These are phyloP conservation scores for Strobilomyces confusus DNA, from an alignment of 768 basidiomycete genomes.

Conservation along the genomic window DNA sequence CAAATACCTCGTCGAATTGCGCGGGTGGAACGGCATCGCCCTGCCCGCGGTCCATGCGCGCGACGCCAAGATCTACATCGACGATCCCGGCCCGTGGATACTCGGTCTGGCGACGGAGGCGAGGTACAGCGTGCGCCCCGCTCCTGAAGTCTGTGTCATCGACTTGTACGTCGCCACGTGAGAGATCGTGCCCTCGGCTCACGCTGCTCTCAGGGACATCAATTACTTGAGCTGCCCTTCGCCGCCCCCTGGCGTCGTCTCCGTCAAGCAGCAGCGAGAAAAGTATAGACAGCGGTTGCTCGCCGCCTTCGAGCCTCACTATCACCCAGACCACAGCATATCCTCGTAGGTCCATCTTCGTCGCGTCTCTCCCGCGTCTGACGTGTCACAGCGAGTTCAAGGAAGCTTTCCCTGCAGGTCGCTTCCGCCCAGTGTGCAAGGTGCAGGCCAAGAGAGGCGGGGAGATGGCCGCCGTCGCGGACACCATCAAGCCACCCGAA, in stretches of 20 bases:
- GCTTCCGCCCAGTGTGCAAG: slow-evolving; percentile 88
- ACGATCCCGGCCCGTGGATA: slow-evolving; percentile 97
- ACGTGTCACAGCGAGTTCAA: slow-evolving; percentile 71
- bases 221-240: slow-evolving; percentile 81
- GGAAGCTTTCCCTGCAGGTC: slow-evolving; percentile 89
- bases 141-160: slow-evolving; percentile 81
- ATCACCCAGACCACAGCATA: slow-evolving; percentile 84
- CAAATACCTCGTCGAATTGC: slow-evolving; percentile 87
- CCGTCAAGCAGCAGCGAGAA: slow-evolving; percentile 75
- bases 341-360: slow-evolving; percentile 46
- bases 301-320: slow-evolving; percentile 78
- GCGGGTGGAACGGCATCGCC: slow-evolving; percentile 90
- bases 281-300: slow-evolving; percentile 72
- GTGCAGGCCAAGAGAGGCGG: slow-evolving; percentile 82
- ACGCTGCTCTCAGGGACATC: slow-evolving; percentile 53
- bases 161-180: slow-evolving; percentile 59
- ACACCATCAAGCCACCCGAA: slow-evolving; percentile 83
- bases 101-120: slow-evolving; percentile 86
- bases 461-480: slow-evolving; percentile 77
- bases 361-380: not conserved
- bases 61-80: slow-evolving; percentile 89
- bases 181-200: slow-evolving; percentile 2
- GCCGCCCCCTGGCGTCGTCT: slow-evolving; percentile 72
- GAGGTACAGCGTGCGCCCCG: slow-evolving; percentile 68
- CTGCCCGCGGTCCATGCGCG: slow-evolving; percentile 80